A percentile compares a stretch with the other conserved stretches of the same genome.
Evolutionary conservation across 2,329 filamentous ascomycete species (phyloP).

Genomic region (Hirsutella rhossiliensis): DNA sequence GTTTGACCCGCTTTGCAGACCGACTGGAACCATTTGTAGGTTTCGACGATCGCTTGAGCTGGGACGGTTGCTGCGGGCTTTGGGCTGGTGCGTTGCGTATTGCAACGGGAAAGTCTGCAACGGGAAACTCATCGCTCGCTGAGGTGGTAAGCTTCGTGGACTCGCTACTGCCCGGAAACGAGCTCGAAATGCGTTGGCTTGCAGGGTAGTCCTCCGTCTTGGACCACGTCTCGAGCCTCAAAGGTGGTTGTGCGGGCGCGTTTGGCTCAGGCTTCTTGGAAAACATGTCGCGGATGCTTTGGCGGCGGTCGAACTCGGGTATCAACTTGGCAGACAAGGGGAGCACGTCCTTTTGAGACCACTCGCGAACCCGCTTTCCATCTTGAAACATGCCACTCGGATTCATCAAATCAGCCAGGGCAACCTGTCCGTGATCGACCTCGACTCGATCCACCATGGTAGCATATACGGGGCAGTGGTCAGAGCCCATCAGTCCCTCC

Average conservation of each 20-base stretch:
- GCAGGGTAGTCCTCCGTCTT: too few species aligned
- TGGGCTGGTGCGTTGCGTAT: not conserved
- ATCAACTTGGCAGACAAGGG: conserved; percentile 72
- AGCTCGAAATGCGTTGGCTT: too few species aligned
- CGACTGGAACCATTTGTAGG: not conserved
- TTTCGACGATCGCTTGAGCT: not conserved
- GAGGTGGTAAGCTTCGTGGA: too few species aligned
- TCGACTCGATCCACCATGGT: conserved; percentile 52
- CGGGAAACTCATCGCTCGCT: too few species aligned
- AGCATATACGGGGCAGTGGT: conserved; percentile 90
- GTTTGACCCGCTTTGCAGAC: conserved; percentile 14
- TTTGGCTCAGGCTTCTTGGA: conserved; percentile 19
- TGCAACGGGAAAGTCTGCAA: too few species aligned
- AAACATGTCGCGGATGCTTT: conserved; percentile 92
- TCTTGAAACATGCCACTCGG: conserved; percentile 57
- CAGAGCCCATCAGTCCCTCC: conserved; percentile 85
- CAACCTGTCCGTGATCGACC: conserved; percentile 31
- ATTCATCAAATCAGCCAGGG: conserved; percentile 67
- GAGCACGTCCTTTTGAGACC: conserved; percentile 53
- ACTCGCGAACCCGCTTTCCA: conserved; percentile 54
- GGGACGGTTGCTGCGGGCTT: not conserved
- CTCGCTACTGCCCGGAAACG: too few species aligned
- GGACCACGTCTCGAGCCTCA: too few species aligned
- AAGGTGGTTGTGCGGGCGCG: not conserved
- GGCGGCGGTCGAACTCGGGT: conserved; percentile 74